phyloP scores from a whole-genome alignment of 2,329 filamentous ascomycete species.

The Polytolypa hystricis region DNA sequence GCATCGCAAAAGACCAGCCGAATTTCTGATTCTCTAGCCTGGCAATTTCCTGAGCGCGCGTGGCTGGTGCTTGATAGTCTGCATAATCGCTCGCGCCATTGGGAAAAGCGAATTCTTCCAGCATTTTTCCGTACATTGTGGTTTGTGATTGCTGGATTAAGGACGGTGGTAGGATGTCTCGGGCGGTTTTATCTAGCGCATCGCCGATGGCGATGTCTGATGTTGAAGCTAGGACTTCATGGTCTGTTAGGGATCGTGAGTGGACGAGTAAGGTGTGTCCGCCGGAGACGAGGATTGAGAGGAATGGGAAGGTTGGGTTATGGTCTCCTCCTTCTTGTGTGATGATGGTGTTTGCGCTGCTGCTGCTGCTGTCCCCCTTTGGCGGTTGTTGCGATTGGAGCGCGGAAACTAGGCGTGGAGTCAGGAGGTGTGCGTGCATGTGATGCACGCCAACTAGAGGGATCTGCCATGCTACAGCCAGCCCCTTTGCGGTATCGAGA shows the following conservation, averaged over 20 bases:
- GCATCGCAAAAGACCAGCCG: constrained; percentile 60
- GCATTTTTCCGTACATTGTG: constrained; percentile 68
- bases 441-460: constrained; percentile 84
- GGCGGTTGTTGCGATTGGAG: constrained; percentile 36
- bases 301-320: constrained; percentile 64
- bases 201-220: constrained; percentile 82
- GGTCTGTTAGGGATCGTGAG: constrained; percentile 56
- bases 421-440: constrained; percentile 94
- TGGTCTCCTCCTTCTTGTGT: too few relatives aligned
- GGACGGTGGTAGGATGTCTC: constrained; percentile 57
- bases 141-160: constrained; percentile 45
- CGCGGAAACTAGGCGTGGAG: constrained; percentile 63
- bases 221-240: constrained; percentile 62
- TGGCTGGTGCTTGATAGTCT: constrained; percentile 47
- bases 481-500: constrained; percentile 73
- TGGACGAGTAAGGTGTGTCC: constrained; percentile 82
- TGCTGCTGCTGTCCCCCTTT: not conserved
- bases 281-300: constrained; percentile 80
- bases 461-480: constrained; percentile 70
- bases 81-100: constrained; percentile 26
- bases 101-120: constrained; percentile 72
- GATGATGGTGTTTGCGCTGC: constrained; percentile 1
- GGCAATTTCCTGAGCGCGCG: constrained; percentile 49
- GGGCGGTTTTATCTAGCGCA: constrained; percentile 75
- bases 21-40: constrained; percentile 36